Base-by-base conservation (phyloP, 495 filamentous ascomycete genomes). In the Podospora tetraspora region DNA sequence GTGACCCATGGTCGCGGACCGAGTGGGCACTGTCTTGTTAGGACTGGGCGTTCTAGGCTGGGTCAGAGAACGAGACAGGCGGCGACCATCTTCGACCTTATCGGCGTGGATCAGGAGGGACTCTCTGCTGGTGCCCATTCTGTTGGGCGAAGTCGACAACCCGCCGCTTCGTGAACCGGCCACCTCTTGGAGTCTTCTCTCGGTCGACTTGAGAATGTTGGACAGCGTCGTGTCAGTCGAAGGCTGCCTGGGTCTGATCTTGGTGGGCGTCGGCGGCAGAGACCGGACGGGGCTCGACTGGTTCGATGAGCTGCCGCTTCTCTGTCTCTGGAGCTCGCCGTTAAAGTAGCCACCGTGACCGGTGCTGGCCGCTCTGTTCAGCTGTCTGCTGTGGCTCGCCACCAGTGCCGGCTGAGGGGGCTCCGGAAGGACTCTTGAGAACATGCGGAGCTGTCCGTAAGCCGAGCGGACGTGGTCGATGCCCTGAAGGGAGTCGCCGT, bases 171-270 rank as follows among this genome's bases (percentile, higher is more conserved):
- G 37, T 0, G 27, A 27, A 19, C 13, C 23, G 12, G 37, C 21
- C 22, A 52, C 79, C 52, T 78, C 76, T 22, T 76, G 76, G n/a
- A 83, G 69, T 30, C 78, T 72, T 70, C 79, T 74, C 27, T 81
- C 81, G 0, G 80, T 83, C 29, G 78, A 79, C 21, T 71, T 74
- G 23, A 83, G 68, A 24, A 83, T 83, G 52, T 80, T 73, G 2
- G 79, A 72, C 25, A 83, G 65, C 3, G 78, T 79, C 32, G 79
- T 77, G 61, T 82, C 79, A 3, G 80, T 80, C 34, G 73, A 78
- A 59, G 65, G 68, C 34, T 77, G 71, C 60, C 73, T 71, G 23
- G 70, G 66, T 19, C 69, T 69, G 6, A 63, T 70, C 58, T 61
- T 72, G 30, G 67, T 61, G 5, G 69, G 74, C 22, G 70, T 73